A percentile compares a stretch with the other conserved stretches of the same genome.
These are phyloP conservation scores for Suhomyces bolitotheri DNA, from an alignment of 1,139 yeast genomes.

Conservation along the genomic window DNA sequence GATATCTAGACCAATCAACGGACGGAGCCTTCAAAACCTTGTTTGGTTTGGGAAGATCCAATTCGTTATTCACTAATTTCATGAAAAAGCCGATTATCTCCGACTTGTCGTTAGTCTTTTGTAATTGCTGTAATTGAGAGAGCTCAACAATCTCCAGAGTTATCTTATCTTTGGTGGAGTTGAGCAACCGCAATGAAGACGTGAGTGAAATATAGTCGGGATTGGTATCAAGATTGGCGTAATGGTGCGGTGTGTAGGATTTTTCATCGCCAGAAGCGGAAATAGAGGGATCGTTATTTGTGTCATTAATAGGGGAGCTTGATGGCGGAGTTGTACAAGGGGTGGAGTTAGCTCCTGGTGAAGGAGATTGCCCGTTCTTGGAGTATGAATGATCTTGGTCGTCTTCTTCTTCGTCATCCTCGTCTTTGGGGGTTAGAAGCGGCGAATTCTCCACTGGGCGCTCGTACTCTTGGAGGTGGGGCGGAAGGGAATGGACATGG, in stretches of 20 bases:
- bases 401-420: constrained; percentile 31
- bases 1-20: constrained; percentile 41
- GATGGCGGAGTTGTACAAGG: constrained; percentile 13
- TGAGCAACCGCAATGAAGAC: constrained; percentile 36
- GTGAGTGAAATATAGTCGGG: constrained; percentile 43
- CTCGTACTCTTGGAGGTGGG: constrained; percentile 15
- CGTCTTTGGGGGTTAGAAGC: constrained; percentile 47
- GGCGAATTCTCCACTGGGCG: constrained; percentile 33
- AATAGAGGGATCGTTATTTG: constrained; percentile 1
- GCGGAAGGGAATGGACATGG: constrained; percentile 17
- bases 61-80: constrained; percentile 31
- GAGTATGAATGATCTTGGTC: constrained; percentile 11
- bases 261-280: constrained; percentile 1
- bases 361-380: constrained; percentile 7
- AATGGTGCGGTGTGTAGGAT: not conserved
- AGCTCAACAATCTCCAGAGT: constrained; percentile 36
- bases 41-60: constrained; percentile 39
- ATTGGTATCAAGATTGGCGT: constrained; percentile 27
- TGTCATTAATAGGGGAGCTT: constrained; percentile 12
- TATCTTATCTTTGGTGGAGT: constrained; percentile 26
- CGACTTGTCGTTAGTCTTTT: constrained; percentile 21
- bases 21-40: constrained; percentile 38
- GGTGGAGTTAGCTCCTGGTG: constrained; percentile 9
- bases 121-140: constrained; percentile 22
- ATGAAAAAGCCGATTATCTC: constrained; percentile 32